Percentiles rank a stretch among this genome's conserved stretches.
These are phyloP conservation scores for Scedosporium boydii DNA, from an alignment of 2,329 filamentous ascomycete genomes.

Conservation along the genomic window DNA sequence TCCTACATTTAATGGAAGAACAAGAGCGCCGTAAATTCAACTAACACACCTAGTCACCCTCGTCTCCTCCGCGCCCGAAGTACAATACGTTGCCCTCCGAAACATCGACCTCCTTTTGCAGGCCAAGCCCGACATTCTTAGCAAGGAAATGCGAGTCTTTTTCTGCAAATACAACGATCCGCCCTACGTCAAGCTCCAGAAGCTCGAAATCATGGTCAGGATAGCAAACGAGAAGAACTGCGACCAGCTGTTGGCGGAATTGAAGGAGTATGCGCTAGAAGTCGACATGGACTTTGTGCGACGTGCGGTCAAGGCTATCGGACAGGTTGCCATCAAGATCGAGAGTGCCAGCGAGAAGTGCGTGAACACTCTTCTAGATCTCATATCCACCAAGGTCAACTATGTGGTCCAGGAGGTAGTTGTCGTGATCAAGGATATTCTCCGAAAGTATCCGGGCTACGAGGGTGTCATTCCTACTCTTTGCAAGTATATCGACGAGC, in stretches of 20 bases:
- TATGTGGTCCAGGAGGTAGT: slow-evolving; percentile 98
- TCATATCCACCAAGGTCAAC: slow-evolving; percentile 96
- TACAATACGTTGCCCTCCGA: slow-evolving; percentile 91
- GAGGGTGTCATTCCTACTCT: slow-evolving; percentile 96
- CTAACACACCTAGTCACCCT: slow-evolving; percentile 60
- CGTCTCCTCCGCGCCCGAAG: slow-evolving; percentile 89
- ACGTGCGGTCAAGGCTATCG: slow-evolving; percentile 89
- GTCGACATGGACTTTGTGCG: slow-evolving; percentile 99
- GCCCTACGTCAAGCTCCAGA: slow-evolving; percentile 93
- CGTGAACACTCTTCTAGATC: slow-evolving; percentile 82
- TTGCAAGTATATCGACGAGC: slow-evolving; percentile 91
- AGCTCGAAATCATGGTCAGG: slow-evolving; percentile 97
- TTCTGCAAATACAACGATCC: slow-evolving; percentile 99
- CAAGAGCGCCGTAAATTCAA: too few species aligned
- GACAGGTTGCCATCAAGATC: slow-evolving; percentile 97
- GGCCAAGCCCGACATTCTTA: slow-evolving; percentile 91
- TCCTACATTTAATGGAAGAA: background rate
- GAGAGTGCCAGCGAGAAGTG: slow-evolving; percentile 91
- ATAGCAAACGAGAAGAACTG: slow-evolving; percentile 97
- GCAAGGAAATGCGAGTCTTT: slow-evolving; percentile 95
- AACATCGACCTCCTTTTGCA: slow-evolving; percentile 96
- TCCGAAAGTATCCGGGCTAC: slow-evolving; percentile 94
- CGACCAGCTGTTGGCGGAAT: slow-evolving; percentile 83
- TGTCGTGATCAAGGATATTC: slow-evolving; percentile 98
- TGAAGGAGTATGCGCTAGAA: slow-evolving; percentile 96